Conservation (phyloP, 2,329 filamentous ascomycete species). For the Thielaviopsis ethacetica region DNA sequence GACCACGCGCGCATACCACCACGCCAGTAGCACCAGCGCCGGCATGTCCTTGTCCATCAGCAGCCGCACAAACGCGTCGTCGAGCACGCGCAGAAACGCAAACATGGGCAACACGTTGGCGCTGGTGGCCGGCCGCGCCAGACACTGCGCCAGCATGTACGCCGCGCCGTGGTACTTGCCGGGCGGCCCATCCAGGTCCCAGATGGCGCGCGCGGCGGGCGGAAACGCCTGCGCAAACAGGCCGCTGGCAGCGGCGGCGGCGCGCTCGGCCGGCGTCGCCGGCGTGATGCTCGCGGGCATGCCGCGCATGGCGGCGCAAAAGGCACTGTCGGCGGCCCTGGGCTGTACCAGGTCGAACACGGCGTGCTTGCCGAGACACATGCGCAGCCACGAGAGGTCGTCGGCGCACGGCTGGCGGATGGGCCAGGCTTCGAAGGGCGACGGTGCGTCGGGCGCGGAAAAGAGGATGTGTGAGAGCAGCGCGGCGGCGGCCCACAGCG, state of each 20-base stretch:
- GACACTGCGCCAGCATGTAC: slow-evolving; percentile 23
- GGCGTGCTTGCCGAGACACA: slow-evolving; percentile 37
- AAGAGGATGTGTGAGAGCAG: slow-evolving; percentile 30
- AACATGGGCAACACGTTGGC: slow-evolving; percentile 29
- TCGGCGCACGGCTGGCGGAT: slow-evolving; percentile 24
- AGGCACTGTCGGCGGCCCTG: slow-evolving; percentile 29
- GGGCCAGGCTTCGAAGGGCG: slow-evolving; percentile 37
- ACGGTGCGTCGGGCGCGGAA: slow-evolving; percentile 25
- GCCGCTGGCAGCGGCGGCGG: no score
- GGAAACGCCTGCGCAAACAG: no score
- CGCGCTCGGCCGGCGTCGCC: slow-evolving; percentile 1
- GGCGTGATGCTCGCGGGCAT: neutral
- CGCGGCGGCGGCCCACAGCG: slow-evolving; percentile 29
- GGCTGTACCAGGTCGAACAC: slow-evolving; percentile 37
- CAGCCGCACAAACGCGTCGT: slow-evolving; percentile 26
- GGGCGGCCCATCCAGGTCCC: slow-evolving; percentile 14
- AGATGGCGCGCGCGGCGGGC: slow-evolving; percentile 18
- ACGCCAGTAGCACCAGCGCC: slow-evolving; percentile 37
- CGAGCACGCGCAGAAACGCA: slow-evolving; percentile 29
- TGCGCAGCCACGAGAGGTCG: slow-evolving; percentile 42
- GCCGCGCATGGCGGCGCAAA: slow-evolving; percentile 19
- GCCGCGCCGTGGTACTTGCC: slow-evolving; percentile 22
- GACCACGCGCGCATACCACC: slow-evolving; percentile 37
- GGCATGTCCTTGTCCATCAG: slow-evolving; percentile 33
- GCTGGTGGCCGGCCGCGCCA: slow-evolving; percentile 21